A percentile compares a stretch with the other conserved stretches of the same genome.
Conservation (phyloP, 257 asterid genomes). For the Plantago elongata region DNA sequence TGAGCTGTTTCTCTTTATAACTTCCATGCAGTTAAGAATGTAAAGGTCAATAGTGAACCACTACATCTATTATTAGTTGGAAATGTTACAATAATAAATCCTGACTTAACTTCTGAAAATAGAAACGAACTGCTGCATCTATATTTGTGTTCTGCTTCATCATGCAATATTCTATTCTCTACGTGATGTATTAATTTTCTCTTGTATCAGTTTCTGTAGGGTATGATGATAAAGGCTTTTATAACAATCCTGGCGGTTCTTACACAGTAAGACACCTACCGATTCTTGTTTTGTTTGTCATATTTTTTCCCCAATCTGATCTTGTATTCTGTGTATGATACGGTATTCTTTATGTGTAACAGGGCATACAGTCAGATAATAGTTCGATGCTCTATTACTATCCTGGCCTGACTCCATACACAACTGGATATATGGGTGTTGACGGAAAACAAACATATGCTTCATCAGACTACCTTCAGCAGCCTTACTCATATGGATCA, state of each 20-base stretch:
- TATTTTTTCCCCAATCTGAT: neutral
- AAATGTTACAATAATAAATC: no score
- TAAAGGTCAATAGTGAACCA: no score
- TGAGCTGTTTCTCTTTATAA: no score
- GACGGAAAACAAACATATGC: constrained; percentile 54
- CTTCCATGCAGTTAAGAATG: no score
- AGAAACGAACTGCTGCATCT: no score
- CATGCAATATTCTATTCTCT: neutral
- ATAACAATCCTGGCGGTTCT: constrained; percentile 36
- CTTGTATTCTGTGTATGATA: neutral
- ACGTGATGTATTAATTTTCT: neutral
- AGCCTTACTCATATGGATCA: constrained; percentile 43
- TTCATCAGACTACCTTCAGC: constrained; percentile 48
- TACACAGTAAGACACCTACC: constrained; percentile 31
- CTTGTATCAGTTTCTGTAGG: constrained; percentile 31
- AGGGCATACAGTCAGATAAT: constrained; percentile 47
- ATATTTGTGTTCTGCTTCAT: no score
- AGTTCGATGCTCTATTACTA: constrained; percentile 45
- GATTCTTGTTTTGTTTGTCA: neutral
- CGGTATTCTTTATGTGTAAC: constrained; percentile 15
- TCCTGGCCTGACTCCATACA: constrained; percentile 60
- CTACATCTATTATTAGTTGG: no score
- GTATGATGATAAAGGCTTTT: constrained; percentile 54
- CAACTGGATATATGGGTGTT: constrained; percentile 44
- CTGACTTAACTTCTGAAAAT: no score